Evolutionary conservation across 768 basidiomycete species (phyloP), one percentile per base, ranked within the genome.

Genomic region (Russula ochroleuca): DNA sequence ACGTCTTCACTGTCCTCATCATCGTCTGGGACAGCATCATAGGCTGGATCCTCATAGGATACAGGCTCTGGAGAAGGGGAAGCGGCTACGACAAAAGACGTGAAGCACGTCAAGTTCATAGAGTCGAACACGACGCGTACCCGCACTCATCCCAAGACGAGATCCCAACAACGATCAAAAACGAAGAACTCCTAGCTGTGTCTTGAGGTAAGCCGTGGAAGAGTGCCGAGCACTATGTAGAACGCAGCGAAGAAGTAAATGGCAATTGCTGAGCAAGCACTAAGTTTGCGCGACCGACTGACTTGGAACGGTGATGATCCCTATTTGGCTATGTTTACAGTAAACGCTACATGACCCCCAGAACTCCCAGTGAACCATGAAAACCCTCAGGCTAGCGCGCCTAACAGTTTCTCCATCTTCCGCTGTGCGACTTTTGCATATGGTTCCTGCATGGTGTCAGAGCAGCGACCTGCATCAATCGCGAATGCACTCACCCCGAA

Each of bases 1-100:
- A 94, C 88, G 71, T 90, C 87, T 71, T 88, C 88, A 65, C 82
- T 82, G n/a, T 80, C 80, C 37, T 81, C 76, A 6, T 77, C 77
- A 48, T 86, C 84, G 23, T 86, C 84, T 41, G 25, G 17, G 56
- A 80, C 81, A 73, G 78, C 77, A 38, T 75, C 83, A 69, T 81
- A 83, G 59, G 76, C 80, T 15, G 82, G 76, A 62, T 88, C 85
- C 69, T 88, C 87, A 68, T 85, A 86, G 13, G 61, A 40, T 11
- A 35, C 38, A 11, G 59, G 57, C 2, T 67, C 65, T 15, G 52
- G 57, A 38, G 14, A n/a, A 33, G 67, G 65, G 37, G 67, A 68
- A 56, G 64, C 55, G 38, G 68, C 69, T 67, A 57, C 21, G 48
- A 57, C 48, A 65, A 63, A 69, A 33, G 49, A 57, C 50, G 49